phyloP scores from a whole-genome alignment of 306 rosid species.

The Sesbania bispinosa region DNA sequence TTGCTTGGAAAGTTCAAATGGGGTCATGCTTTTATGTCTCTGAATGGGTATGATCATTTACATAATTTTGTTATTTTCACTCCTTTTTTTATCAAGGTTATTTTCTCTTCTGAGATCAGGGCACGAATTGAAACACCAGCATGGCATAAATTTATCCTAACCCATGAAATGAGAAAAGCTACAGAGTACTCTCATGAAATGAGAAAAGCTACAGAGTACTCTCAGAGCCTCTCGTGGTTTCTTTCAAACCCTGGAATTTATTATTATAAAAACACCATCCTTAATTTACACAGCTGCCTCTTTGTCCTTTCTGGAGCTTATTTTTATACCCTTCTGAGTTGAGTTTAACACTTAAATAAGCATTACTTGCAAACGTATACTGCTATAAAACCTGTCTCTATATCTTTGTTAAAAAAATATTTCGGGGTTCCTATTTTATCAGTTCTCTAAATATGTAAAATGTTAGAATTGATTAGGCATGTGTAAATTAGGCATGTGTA shows the following conservation, averaged over 20 bases:
- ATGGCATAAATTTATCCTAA: neutral
- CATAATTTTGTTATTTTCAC: neutral
- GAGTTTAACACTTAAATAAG: neutral
- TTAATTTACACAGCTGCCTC: neutral
- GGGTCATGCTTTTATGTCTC: constrained; percentile 91
- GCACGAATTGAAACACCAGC: constrained; percentile 4
- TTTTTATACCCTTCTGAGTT: neutral
- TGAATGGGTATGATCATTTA: constrained; percentile 58
- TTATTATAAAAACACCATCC: neutral
- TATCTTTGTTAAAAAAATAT: neutral
- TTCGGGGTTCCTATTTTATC: neutral
- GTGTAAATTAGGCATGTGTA: neutral
- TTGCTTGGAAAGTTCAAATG: constrained; percentile 94
- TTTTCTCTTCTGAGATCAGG: neutral
- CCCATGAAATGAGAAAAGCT: constrained; percentile 8
- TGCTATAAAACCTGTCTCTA: neutral
- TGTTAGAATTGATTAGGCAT: constrained; percentile 4
- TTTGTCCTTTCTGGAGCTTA: constrained; percentile 6
- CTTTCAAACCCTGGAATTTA: neutral
- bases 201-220: too few relatives aligned
- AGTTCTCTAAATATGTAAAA: neutral
- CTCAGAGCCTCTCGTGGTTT: neutral
- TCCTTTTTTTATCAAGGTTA: neutral
- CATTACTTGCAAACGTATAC: neutral
- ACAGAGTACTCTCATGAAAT: neutral